A percentile compares a stretch with the other conserved stretches of the same genome.
phyloP scores from a whole-genome alignment of 768 basidiomycete species.

The Leccinum subgranulosum region DNA sequence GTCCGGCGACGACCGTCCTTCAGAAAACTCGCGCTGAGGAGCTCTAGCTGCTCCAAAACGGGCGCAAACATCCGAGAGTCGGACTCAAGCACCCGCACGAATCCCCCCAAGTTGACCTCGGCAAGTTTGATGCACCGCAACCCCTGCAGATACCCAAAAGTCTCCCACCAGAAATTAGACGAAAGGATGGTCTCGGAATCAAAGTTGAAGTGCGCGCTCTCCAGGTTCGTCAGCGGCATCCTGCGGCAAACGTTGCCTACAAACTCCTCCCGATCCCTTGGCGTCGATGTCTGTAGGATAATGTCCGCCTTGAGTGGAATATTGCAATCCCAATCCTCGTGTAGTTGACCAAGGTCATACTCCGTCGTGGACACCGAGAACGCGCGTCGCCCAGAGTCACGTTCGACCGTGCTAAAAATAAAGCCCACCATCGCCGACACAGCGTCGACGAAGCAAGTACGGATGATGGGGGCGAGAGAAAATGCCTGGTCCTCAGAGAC shows the following conservation, averaged over 20 bases:
- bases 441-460: constrained; percentile 8
- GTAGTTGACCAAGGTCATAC: constrained; percentile 4
- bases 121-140: constrained; percentile 12
- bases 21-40: constrained; percentile 9
- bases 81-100: constrained; percentile 7
- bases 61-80: constrained; percentile 13
- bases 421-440: constrained; percentile 11
- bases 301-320: constrained; percentile 19
- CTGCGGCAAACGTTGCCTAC: constrained; percentile 9
- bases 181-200: constrained; percentile 9
- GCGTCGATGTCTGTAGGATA: constrained; percentile 4
- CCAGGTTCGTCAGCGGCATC: constrained; percentile 11
- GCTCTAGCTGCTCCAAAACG: constrained; percentile 11
- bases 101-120: constrained; percentile 4
- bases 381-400: constrained; percentile 6
- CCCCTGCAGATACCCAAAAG: constrained; percentile 15
- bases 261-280: constrained; percentile 12
- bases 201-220: constrained; percentile 8
- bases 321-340: constrained; percentile 18
- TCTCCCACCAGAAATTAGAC: constrained; percentile 13
- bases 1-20: neutral
- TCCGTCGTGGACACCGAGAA: constrained; percentile 6
- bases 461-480: constrained; percentile 8
- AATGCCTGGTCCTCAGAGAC: neutral
- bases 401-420: constrained; percentile 14